Percentiles rank a stretch among this genome's conserved stretches.
phyloP scores from a whole-genome alignment of 228 moss, liverwort and hornwort species.

The Sphagnum fallax region DNA sequence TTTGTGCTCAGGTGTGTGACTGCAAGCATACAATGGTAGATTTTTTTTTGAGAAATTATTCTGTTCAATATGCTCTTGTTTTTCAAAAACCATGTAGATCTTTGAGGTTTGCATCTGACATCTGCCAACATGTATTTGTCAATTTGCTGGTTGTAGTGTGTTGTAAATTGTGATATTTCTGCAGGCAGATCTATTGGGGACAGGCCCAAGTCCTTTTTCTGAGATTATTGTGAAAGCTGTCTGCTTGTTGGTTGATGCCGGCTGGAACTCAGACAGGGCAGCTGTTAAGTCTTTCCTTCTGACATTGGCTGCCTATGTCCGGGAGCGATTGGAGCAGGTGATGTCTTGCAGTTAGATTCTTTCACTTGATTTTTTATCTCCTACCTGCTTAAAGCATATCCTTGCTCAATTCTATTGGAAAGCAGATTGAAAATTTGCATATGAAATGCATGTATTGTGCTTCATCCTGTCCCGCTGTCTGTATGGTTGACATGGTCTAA shows the following conservation, averaged over 20 bases:
- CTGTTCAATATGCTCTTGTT: not conserved
- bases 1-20: constrained; percentile 71
- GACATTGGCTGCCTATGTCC: constrained; percentile 69
- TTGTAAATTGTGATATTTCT: not conserved
- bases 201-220: constrained; percentile 53
- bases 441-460: no score
- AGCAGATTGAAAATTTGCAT: no score
- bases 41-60: not conserved
- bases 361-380: no score
- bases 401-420: no score
- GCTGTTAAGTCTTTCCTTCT: constrained; percentile 87
- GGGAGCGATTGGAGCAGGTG: constrained; percentile 83
- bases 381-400: no score
- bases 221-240: constrained; percentile 57
- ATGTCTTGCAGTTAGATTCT: not conserved
- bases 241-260: constrained; percentile 61
- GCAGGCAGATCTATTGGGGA: constrained; percentile 61
- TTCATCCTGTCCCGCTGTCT: no score
- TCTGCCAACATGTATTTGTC: not conserved
- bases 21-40: not conserved
- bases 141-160: not conserved
- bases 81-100: not conserved
- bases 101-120: not conserved
- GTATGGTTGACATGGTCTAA: no score
- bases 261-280: constrained; percentile 81